Evolutionary conservation across 176 grass and related monocot genomes (phyloP).

Genomic region (Lolium rigidum): DNA sequence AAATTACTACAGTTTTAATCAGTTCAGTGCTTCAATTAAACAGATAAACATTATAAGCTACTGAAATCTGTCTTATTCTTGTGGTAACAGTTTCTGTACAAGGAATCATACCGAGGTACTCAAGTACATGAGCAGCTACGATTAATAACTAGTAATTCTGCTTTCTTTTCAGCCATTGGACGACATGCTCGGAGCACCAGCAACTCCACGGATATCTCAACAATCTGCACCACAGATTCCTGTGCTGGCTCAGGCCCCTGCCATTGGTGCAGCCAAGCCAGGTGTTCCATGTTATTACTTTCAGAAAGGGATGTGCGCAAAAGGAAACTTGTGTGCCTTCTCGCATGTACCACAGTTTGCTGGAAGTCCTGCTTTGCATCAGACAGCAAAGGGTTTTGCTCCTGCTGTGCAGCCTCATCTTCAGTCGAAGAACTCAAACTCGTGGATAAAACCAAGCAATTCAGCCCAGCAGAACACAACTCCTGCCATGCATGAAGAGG

Average conservation of each 20-base stretch:
- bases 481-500: slow-evolving; percentile 18
- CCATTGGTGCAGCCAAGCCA: slow-evolving; percentile 48
- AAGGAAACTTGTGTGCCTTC: slow-evolving; percentile 66
- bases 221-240: slow-evolving; percentile 42
- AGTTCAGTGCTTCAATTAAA: background rate
- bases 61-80: background rate
- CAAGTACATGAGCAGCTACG: background rate
- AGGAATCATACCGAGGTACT: background rate
- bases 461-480: slow-evolving; percentile 26
- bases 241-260: slow-evolving; percentile 33
- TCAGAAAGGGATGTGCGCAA: slow-evolving; percentile 65
- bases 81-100: background rate
- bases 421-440: slow-evolving; percentile 52
- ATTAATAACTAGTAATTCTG: background rate
- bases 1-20: background rate
- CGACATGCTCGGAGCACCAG: slow-evolving; percentile 27
- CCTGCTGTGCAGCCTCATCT: slow-evolving; percentile 33
- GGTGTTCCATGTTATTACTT: slow-evolving; percentile 65
- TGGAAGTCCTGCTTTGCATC: slow-evolving; percentile 44
- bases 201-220: slow-evolving; percentile 41
- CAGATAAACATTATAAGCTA: background rate
- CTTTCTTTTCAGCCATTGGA: slow-evolving; percentile 57
- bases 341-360: slow-evolving; percentile 46
- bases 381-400: slow-evolving; percentile 32
- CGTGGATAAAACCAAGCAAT: slow-evolving; percentile 48